Evolutionary conservation across 495 filamentous ascomycete species (phyloP), one percentile per base, ranked within the genome.

Genomic region (Neurospora sp.): DNA sequence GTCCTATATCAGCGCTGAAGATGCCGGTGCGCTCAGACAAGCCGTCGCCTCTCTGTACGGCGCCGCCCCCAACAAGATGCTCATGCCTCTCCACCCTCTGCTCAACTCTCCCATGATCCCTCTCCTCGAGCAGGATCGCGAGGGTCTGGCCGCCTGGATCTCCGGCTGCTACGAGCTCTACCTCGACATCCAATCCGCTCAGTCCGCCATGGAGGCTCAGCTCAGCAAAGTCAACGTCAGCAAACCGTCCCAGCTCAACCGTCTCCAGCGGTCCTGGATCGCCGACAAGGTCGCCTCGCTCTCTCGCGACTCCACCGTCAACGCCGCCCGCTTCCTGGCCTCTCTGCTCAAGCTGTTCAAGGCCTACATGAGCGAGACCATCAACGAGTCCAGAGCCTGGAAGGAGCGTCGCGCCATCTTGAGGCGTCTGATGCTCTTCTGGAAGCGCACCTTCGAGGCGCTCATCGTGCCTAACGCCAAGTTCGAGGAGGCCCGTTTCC

Each of bases 191-290:
- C 78, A 79, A 38, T 61, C 68, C 68, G 79, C 79, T 38, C 69
- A 79, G 69, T 73, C 73, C 10, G 74, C 69, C 40, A 74, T 83
- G 74, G 75, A 81, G 42, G 40, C 71, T 5, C 81, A 87, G 69
- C 77, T 82, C 7, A 70, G 59, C n/a, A 79, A 73, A 8, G 75
- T 82, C 68, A 78, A 78, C 9, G 76, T 82, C 11, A 78, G 84
- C 73, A 89, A 89, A 74, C 86, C 90, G 37, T 88, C 87, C 9
- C 83, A 88, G 68, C 85, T 92, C 85, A 92, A 88, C 73, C 86
- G 89, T 4, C 81, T 94, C 20, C 90, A 94, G 80, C 83, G 91
- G 69, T 94, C 92, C 11, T 80, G 88, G 61, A 85, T 88, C 16
- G 86, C 87, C 11, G 80, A 79, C 69, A 86, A 87, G 11, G 86